phyloP scores from a whole-genome alignment of 352 stramenopile species.

The Blastocystis hominis region DNA sequence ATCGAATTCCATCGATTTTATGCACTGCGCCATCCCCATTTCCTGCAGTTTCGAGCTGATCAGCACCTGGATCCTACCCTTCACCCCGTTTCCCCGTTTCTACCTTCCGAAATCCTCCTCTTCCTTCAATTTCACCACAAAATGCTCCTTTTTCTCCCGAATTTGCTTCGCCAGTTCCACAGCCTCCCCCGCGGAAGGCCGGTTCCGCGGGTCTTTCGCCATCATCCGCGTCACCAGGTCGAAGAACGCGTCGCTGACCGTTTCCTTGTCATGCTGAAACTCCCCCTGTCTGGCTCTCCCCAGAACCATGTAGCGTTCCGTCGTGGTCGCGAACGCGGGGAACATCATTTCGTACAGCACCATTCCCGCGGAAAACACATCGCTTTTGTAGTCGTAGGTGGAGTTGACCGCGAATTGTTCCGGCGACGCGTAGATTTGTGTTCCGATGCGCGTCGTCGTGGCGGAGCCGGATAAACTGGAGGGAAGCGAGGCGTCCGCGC shows the following conservation, averaged over 20 bases:
- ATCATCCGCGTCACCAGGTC: conserved; percentile 58
- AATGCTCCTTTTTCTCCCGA: conserved; percentile 59
- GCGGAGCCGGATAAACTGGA: conserved; percentile 52
- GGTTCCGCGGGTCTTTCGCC: conserved; percentile 51
- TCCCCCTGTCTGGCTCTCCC: conserved; percentile 69
- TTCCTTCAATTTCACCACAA: conserved; percentile 60
- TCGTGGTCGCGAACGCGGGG: conserved; percentile 74
- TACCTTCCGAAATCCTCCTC: background rate
- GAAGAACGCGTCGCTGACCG: conserved; percentile 57
- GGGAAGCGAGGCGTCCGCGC: conserved; percentile 46
- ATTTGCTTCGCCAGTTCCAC: conserved; percentile 59
- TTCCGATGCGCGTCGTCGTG: conserved; percentile 76
- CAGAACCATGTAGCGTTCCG: conserved; percentile 76
- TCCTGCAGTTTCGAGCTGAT: conserved; percentile 19
- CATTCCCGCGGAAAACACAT: conserved; percentile 79
- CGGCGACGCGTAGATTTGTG: conserved; percentile 77
- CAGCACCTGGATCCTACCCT: background rate
- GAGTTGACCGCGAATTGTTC: conserved; percentile 74
- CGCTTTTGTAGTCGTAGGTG: conserved; percentile 78
- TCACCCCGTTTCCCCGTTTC: background rate
- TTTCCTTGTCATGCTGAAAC: conserved; percentile 62
- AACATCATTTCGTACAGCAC: conserved; percentile 80
- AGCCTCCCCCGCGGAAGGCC: conserved; percentile 59
- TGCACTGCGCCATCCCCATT: background rate
- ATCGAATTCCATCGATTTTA: background rate